Base-by-base conservation (phyloP, 148 eudicot species). In the Heliosperma pusillum region DNA sequence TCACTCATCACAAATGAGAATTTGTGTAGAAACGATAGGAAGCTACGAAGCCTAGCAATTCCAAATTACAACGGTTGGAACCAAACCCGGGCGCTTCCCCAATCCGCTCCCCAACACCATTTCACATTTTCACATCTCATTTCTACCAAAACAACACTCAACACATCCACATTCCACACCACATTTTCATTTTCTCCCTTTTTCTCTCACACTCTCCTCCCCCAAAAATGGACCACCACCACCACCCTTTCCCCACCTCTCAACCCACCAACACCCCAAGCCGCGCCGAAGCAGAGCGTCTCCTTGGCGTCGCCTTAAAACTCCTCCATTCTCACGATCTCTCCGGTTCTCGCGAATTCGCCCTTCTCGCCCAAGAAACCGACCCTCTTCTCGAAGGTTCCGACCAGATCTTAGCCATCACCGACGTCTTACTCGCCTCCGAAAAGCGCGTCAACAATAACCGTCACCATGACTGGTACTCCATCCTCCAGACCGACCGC, bases 381-480 rank as follows among this genome's bases (percentile, higher is more conserved):
- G 93, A 92, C 57, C 93, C 99, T 0, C 73, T 90, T 0, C 76
- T 89, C 10, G 93, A 92, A 6, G 92, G 91, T 60, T 74, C 96
- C 77, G 96, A 95, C 75, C 99, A 90, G 89, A 92, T 95, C 91
- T 73, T 95, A 0, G 97, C 97, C 62, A 86, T 95, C 20, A 68
- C 83, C 71, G 97, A 95, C 27, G 97, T 92, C 30, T 72, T 95
- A 44, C 57, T 83, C 36, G 96, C 96, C 26, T 80, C 92, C 47
- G 91, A 89, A 2, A 79, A 76, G 56, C 88, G 87, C 60, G 62
- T 86, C 66, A 74, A 77, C 85, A 78, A 77, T 81, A 83, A 83
- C 62, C 88, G 82, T 59, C 80, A 69, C 66, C 81, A 57, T 40
- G 96, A 92, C 81, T 90, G 88, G 88, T 95, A 95, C 82, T 68